A percentile compares a stretch with the other conserved stretches of the same genome.
Conservation (phyloP, 169 alveolate species). For the Nephromyces sp. region DNA sequence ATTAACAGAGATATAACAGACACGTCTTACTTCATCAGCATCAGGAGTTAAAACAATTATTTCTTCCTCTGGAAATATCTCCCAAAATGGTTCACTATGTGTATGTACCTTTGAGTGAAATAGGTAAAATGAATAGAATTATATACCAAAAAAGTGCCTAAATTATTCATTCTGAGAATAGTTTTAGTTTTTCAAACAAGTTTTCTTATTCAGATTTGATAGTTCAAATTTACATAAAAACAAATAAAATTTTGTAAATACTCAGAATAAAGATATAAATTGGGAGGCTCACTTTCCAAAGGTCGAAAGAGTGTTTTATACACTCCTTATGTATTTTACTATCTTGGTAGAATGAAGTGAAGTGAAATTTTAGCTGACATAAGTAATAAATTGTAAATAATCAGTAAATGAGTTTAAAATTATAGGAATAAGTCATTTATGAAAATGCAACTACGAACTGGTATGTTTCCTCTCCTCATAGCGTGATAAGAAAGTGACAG, state of each 20-base stretch:
- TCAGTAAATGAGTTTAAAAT: no score
- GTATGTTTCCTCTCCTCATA: no score
- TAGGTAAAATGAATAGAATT: background rate
- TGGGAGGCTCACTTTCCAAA: background rate
- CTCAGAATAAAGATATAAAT: background rate
- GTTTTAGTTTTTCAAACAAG: background rate
- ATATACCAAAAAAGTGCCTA: background rate
- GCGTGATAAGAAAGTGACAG: no score
- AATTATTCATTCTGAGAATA: background rate
- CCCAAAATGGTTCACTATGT: constrained; percentile 30
- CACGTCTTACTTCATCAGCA: constrained; percentile 21
- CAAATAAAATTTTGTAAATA: background rate
- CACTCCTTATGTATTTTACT: constrained; percentile 1
- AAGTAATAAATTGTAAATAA: no score
- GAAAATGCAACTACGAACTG: no score
- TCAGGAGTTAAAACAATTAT: constrained; percentile 29
- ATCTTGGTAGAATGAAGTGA: constrained; percentile 8
- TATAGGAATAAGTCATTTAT: no score
- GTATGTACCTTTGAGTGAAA: constrained; percentile 10
- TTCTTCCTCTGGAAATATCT: constrained; percentile 2
- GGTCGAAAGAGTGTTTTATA: background rate
- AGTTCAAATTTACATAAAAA: background rate
- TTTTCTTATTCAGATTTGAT: background rate
- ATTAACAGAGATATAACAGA: no score
- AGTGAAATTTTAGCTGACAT: no score